Conservation (phyloP, 164 flowering plant species). For the Umbilicus rupestris region DNA sequence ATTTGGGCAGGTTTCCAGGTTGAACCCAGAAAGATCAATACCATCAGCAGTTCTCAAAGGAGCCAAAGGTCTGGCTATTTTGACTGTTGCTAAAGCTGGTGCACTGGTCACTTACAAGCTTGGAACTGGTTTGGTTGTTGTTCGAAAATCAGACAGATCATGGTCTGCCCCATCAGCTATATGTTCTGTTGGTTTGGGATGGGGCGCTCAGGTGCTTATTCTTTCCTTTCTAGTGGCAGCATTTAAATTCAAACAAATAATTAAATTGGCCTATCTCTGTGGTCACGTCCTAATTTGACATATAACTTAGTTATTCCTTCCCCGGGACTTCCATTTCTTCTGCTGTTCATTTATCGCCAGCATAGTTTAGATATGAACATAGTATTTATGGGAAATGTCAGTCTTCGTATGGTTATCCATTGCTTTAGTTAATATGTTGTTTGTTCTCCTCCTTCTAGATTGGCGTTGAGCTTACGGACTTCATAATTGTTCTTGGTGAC, state of each 20-base stretch:
- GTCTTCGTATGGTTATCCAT: not conserved
- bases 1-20: constrained; percentile 38
- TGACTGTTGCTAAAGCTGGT: constrained; percentile 59
- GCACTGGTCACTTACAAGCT: constrained; percentile 54
- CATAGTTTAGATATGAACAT: not conserved
- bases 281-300: not conserved
- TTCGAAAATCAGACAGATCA: constrained; percentile 57
- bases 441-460: constrained; percentile 22
- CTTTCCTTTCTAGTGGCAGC: not conserved
- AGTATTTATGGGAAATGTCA: not conserved
- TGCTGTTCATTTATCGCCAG: no score
- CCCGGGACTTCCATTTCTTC: not conserved
- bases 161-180: constrained; percentile 75
- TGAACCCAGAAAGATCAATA: constrained; percentile 47
- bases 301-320: not conserved
- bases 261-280: not conserved
- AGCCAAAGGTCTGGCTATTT: constrained; percentile 69
- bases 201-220: constrained; percentile 61
- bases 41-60: constrained; percentile 44
- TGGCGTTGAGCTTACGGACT: constrained; percentile 94
- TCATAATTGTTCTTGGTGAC: constrained; percentile 78
- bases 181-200: constrained; percentile 60
- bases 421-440: not conserved
- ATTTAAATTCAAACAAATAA: not conserved
- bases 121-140: constrained; percentile 66